Percentiles rank a stretch among this genome's conserved stretches.
Conservation (phyloP, 352 stramenopile genomes). For the Thalassiosira pacifica region DNA sequence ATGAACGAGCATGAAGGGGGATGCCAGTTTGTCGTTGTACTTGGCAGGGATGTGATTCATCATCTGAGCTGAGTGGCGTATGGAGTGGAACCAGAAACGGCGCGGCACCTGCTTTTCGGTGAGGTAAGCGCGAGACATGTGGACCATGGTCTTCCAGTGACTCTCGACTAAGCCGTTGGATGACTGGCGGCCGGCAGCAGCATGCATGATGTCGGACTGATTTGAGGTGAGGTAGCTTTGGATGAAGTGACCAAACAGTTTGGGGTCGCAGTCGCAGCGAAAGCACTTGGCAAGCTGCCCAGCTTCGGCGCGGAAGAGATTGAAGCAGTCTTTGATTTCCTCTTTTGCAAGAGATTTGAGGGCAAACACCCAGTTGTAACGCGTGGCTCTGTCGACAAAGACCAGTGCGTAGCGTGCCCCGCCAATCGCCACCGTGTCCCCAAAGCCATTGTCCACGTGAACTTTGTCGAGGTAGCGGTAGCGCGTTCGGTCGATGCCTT, state of each 20-base stretch:
- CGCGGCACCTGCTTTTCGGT: conserved; percentile 44
- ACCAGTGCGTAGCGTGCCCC: conserved; percentile 31
- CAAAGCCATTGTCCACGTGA: conserved; percentile 47
- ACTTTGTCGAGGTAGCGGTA: conserved; percentile 21
- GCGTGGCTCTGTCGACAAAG: conserved; percentile 40
- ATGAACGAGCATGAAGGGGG: conserved; percentile 33
- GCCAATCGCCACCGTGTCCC: conserved; percentile 17
- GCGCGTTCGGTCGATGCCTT: neutral
- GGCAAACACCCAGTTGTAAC: conserved; percentile 42
- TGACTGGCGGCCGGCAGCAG: conserved; percentile 35
- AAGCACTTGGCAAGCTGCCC: conserved; percentile 31
- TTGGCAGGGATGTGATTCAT: conserved; percentile 36
- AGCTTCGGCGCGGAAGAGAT: conserved; percentile 21
- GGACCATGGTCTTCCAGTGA: conserved; percentile 38
- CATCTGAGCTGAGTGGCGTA: conserved; percentile 9
- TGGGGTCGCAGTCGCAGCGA: conserved; percentile 34
- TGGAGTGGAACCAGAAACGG: conserved; percentile 33
- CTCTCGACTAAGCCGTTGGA: conserved; percentile 43
- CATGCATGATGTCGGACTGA: conserved; percentile 16
- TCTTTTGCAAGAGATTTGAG: neutral
- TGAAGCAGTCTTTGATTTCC: conserved; percentile 25
- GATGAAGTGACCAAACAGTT: conserved; percentile 22
- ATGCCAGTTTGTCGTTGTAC: neutral
- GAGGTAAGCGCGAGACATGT: conserved; percentile 35
- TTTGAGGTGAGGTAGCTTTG: neutral